These are phyloP conservation scores for Microbotryum lychnidis-dioicae DNA, from an alignment of 1,284 basidiomycete genomes.

Conservation along the genomic window DNA sequence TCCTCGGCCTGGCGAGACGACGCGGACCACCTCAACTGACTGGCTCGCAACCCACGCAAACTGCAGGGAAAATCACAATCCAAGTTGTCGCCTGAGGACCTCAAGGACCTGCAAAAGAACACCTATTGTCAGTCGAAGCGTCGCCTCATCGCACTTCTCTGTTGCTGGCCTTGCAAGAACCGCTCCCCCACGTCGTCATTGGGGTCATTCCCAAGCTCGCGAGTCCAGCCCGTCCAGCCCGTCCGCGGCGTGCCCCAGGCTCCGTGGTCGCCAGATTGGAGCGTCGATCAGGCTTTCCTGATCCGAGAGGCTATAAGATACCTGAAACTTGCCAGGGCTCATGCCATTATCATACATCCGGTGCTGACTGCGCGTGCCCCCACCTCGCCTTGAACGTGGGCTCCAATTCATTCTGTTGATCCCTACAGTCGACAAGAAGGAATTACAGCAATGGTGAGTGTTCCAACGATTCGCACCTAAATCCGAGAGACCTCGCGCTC, in stretches of 20 bases:
- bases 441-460: constrained; percentile 89
- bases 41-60: no score
- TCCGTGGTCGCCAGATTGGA: background rate
- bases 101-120: constrained; percentile 92
- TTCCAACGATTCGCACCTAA: background rate
- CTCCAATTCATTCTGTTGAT: background rate
- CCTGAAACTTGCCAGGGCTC: background rate
- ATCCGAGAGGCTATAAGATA: background rate
- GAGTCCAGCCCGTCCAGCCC: background rate
- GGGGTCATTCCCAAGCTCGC: background rate
- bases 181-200: background rate
- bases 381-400: background rate
- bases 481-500: background rate
- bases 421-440: constrained; percentile 92
- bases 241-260: constrained; percentile 8
- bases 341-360: background rate
- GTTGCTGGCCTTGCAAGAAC: background rate
- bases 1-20: no score
- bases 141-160: background rate
- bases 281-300: background rate
- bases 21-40: no score
- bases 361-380: background rate
- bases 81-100: constrained; percentile 90
- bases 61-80: constrained; percentile 85
- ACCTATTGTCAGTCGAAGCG: constrained; percentile 74